Base-by-base conservation (phyloP, 169 alveolate genomes). In the Cryptosporidium felis region DNA sequence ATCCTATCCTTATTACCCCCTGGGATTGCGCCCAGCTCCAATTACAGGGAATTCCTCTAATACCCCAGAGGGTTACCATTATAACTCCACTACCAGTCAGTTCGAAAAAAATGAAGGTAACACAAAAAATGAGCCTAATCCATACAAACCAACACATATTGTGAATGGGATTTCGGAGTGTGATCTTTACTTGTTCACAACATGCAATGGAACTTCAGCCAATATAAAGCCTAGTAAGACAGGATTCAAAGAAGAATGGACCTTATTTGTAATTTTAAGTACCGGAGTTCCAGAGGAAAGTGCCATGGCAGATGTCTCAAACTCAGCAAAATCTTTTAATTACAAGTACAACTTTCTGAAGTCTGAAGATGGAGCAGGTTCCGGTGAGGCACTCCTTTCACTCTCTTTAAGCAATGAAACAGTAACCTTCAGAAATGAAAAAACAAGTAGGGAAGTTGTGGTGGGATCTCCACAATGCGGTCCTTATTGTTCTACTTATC, bases 401-500 rank as follows among this genome's bases (percentile, higher is more conserved):
- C 45, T 65, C n/a, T 65, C 18, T 0, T 12, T 56, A 5, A 28
- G 45, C 18, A 56, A 56, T 28, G 63, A 56, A 6, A 26, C 63
- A 0, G 63, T 56, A 6, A 30, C 5, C 0, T 56, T 56, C 0
- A 56, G 2, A 30, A 65, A 65, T 49, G 62, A 34, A 23, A 16
- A 23, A 18, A 32, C 14, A n/a, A 3, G 26, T 12, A n/a, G 0
- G 8, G 42, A 32, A n/a, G 12, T n/a, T 2, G 16, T 40, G 0
- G 49, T 36, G 6, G 85, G 26, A 16, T 49, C 85, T 0, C 85
- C 85, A 74, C 85, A 74, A 21, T 74, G 85, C 41, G 85, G 85
- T 74, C 85, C 85, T 5, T 74, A 53, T 26, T 74, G 85, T 18
- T 74, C 85, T 5, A 74, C 85, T n/a, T 74, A 74, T 74, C 85